Evolutionary conservation across 257 asterid species (phyloP).

Genomic region (Capsicum rhomboideum): DNA sequence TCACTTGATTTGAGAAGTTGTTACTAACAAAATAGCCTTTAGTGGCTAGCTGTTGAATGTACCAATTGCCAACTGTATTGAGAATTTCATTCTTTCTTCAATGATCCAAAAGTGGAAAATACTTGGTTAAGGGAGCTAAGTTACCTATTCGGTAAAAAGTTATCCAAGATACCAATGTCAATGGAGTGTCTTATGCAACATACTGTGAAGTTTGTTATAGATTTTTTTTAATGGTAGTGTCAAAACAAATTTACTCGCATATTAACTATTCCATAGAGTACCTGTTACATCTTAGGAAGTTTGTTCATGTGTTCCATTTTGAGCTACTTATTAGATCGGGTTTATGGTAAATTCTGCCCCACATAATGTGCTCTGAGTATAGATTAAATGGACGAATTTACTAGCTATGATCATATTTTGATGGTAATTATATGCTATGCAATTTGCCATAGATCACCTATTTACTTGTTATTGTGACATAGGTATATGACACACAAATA

Average conservation of each 20-base stretch:
- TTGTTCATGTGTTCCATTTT: background rate
- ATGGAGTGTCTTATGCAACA: background rate
- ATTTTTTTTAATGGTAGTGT: background rate
- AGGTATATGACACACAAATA: background rate
- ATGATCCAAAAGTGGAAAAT: slow-evolving; percentile 1
- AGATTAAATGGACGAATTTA: background rate
- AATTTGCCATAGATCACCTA: background rate
- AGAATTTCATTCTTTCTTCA: background rate
- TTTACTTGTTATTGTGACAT: background rate
- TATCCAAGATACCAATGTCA: background rate
- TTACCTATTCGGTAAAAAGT: background rate
- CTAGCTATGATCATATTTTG: background rate
- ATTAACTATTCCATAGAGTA: background rate
- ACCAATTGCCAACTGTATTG: background rate
- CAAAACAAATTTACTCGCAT: background rate
- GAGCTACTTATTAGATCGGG: background rate
- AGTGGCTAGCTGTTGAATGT: background rate
- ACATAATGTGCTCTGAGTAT: background rate
- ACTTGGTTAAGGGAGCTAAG: background rate
- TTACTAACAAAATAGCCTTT: background rate
- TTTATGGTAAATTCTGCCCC: background rate
- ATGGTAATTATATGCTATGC: background rate
- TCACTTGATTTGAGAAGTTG: background rate
- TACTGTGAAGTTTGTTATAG: background rate
- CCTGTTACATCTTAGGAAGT: background rate